Evolutionary conservation across 2,329 filamentous ascomycete genomes (phyloP), one percentile per base, ranked within the genome.

Genomic region (Albophoma yamanashiensis): DNA sequence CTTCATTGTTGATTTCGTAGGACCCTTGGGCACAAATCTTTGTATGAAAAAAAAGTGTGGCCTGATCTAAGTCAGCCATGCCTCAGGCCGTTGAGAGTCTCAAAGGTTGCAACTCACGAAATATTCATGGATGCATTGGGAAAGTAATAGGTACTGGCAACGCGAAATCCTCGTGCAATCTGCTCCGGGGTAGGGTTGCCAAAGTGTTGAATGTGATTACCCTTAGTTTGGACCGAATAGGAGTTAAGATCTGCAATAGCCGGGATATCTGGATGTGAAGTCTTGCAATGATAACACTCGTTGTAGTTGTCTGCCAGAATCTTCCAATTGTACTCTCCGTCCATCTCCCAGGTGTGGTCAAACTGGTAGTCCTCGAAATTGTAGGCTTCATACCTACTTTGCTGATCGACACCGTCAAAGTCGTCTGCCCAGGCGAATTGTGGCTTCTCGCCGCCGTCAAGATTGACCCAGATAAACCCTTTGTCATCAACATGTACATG

Each of bases 1-100:
- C 60, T 77, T 76, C 80, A 88, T 86, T 45, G 75, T 73, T 2
- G 79, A 81, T 50, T 71, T 77, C 42, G 72, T 75, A 0, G 84
- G 74, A 2, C 76, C 74, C 56, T 73, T 77, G 15, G 85, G 85
- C 15, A 87, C 75, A 70, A 86, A 86, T 61, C 83, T 76, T 67
- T 86, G 83, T 59, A 86, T 80, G 74, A 85, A 84, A 72, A 87
- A 81, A 70, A 86, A 86, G 71, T 86, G 76, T n/a, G 81, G 78
- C 17, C 80, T 82, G 12, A 11, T 38, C 11, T 38, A 38, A 14
- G 36, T 38, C 11, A 38, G 36, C 12, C 11, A 38, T 4, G 36
- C 3, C 9, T 38, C 12, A 12, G 2, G 11, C 12, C 14, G 36
- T 4, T 38, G 36, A 38, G 11, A 8, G 2, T 14, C 34, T 36